Evolutionary conservation across 2,329 filamentous ascomycete genomes (phyloP), one percentile per base, ranked within the genome.

Genomic region (Pezicula neosporulosa): DNA sequence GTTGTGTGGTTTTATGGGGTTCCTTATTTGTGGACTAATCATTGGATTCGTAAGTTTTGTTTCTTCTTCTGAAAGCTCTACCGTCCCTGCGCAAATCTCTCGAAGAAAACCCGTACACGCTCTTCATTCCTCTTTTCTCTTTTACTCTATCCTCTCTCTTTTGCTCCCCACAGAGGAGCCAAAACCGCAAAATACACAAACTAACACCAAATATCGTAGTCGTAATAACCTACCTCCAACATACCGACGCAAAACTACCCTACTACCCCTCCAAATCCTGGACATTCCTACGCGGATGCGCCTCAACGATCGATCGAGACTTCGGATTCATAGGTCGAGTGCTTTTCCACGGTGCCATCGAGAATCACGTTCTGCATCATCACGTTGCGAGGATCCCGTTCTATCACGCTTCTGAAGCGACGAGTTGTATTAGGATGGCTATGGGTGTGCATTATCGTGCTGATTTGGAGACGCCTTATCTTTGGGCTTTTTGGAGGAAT

Each of bases 211-310:
- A 33, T 35, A 24, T 45, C 27, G 55, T 37, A 82, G 83, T 89
- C n/a, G 83, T 83, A 56, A 88, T 89, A 64, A 89, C 86, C 41
- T 89, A 86, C 68, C 82, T 89, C 15, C 86, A 89, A 68, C 86
- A 89, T 74, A 86, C 82, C 47, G 81, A 87, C 42, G 44, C 44
- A 19, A 66, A 70, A n/a, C 69, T 83, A 16, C 76, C 76, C 15
- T 78, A 85, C 67, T 86, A 82, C 62, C 75, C 78, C 9, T 73
- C 74, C 28, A 71, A 77, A 27, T 70, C 71, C 42, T 86, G 82
- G 82, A 81, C 77, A 16, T 86, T 79, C 60, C 74, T 80, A 52
- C 77, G 80, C 56, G 83, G 83, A 12, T 81, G 82, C 2, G 69
- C 81, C 10, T 76, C 79, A 16, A 85, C 83, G 2, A 72, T 86